Base-by-base conservation (phyloP, 495 filamentous ascomycete genomes). In the Copromyces sp. region DNA sequence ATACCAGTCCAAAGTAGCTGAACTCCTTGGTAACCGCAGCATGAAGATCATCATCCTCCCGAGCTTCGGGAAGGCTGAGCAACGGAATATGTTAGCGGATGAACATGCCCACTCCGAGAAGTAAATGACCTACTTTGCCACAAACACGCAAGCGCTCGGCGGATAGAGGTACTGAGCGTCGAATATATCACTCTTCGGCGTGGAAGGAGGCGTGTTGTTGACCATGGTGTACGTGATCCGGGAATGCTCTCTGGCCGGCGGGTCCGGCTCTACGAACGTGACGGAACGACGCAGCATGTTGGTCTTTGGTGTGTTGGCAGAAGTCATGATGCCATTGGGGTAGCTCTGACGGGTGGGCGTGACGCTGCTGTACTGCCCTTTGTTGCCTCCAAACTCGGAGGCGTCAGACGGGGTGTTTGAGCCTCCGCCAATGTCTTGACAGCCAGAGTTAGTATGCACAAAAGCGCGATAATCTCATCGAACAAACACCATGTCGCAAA, bases 131-230 rank as follows among this genome's bases (percentile, higher is more conserved):
- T 82, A 90, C 89, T 91, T 91, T 11, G 89, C 89, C 61, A 90
- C 87, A 73, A 91, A 90, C 17, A 90, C 83, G 74, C 89, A 90
- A 72, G 86, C 84, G 39, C 81, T 82, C 3, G 87, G 81, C 8
- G 85, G 84, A 68, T 87, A 88, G 68, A 87, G 77, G 7, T 80
- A 81, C 74, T 90, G 89, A n/a, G 87, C 85, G 72, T 89, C 88
- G n/a, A 85, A 65, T 17, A 29, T 9, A 37, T 65, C 53, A 32
- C 29, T 29, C 14, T 35, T 65, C 80, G 70, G 80, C 77, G 9
- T 78, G 77, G 69, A 81, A 72, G 40, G 71, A 68, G 35, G 75
- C 59, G 24, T 73, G 73, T 12, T 44, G 29, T 17, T 68, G 20
- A 42, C 59, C 24, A 35, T 69, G 38, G 29, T 37, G 29, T 65